Evolutionary conservation across 257 asterid genomes (phyloP), one percentile per base, ranked within the genome.

Genomic region (Fraxinus americana): DNA sequence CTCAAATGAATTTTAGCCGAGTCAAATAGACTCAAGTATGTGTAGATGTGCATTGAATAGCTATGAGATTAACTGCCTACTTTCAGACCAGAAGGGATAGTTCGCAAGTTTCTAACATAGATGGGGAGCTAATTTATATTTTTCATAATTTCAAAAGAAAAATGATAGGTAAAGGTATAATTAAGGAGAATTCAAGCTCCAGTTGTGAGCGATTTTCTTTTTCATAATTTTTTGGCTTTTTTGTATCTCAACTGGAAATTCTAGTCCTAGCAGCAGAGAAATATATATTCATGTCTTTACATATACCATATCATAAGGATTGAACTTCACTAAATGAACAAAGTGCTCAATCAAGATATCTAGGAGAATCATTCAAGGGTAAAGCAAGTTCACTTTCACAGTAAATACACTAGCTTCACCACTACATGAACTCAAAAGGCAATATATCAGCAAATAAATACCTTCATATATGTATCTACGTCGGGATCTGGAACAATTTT

Each of bases 391-490:
- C 57, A 48, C 57, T 48, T 13, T 48, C 19, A 4, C 57, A 48
- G 57, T 48, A 48, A 48, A 48, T 48, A 14, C n/a, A 48, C 57
- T 48, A 14, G 4, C 57, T 48, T 48, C 57, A 48, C 7, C 21
- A 48, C 57, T 13, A 6, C 57, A 48, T 48, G 57, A 79, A 73
- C 43, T 23, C 7, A 2, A 27, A 36, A 71, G 14, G 35, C 68
- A 65, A 25, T 27, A 69, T 68, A 39, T n/a, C 19, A 54, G 76
- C 7, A 14, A 16, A 34, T 41, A 81, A 45, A 16, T 77, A 85
- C 96, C 96, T 91, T 91, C 93, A 91, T 91, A 77, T 86, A 91
- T 52, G 88, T 83, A 88, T 89, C 96, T 19, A 89, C 63, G 38
- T 86, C 89, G 65, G 90, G 89, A 87, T 90, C 96, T 1, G 93